These are phyloP conservation scores for Melanomma pulvis-pyrius DNA, from an alignment of 495 filamentous ascomycete species.

Conservation along the genomic window DNA sequence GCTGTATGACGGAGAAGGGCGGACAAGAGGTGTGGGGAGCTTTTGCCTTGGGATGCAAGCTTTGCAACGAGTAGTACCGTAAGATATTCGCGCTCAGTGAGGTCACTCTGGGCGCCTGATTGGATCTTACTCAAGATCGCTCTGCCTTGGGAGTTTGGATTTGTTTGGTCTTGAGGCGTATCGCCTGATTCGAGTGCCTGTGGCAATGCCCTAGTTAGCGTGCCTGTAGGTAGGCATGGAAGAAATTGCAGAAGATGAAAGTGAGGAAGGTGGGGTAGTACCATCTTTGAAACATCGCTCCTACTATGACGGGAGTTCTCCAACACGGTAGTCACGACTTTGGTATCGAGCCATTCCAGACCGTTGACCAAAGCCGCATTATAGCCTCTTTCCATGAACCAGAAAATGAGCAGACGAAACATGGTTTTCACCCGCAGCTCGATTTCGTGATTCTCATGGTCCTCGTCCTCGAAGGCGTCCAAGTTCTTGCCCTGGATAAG, in stretches of 20 bases:
- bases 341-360: constrained; percentile 63
- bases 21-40: background rate
- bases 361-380: constrained; percentile 64
- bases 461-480: constrained; percentile 11
- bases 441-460: constrained; percentile 11
- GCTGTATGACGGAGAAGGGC: constrained; percentile 44
- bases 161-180: background rate
- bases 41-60: background rate
- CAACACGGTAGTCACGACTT: constrained; percentile 47
- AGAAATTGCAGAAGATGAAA: background rate
- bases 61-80: constrained; percentile 8
- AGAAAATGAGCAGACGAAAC: constrained; percentile 54
- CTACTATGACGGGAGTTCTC: constrained; percentile 18
- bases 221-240: background rate
- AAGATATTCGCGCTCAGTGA: constrained; percentile 32
- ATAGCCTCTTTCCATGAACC: constrained; percentile 53
- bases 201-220: background rate
- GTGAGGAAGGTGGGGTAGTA: background rate
- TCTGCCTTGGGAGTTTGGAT: background rate
- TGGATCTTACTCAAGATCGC: constrained; percentile 9
- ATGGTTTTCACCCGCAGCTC: constrained; percentile 37
- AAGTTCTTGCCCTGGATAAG: constrained; percentile 7
- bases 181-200: background rate
- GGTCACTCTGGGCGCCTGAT: background rate
- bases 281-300: background rate